Base-by-base conservation (phyloP, 805 yeast species). In the Barnettozyma vustinii region DNA sequence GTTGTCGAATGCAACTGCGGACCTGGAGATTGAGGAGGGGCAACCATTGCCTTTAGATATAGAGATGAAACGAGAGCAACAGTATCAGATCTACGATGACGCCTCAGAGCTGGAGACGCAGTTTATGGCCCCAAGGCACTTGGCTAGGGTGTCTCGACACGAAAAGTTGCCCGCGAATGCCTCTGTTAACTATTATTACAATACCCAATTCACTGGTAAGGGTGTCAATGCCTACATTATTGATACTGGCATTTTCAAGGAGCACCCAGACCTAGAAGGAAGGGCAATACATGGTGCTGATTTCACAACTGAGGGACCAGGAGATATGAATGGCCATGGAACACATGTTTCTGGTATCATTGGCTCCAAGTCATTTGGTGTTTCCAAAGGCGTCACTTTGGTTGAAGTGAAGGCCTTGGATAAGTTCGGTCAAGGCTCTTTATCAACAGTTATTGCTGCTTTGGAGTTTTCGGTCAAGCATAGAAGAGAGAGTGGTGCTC, bases 291-390 rank as follows among this genome's bases (percentile, higher is more conserved):
- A 66, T 50, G 91, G 91, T 0, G 74, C 70, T 8, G 87, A 84
- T 58, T 78, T 82, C 50, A 82, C 88, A 0, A 70, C 69, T 1
- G 79, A 48, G 15, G 50, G 80, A 1, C 60, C 71, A 1, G 88
- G 87, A 7, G 97, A 91, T 62, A 68, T 68, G 9, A 83, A 83
- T 56, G 97, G 97, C 0, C 97, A 90, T 64, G 97, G 96, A 0
- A 89, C 97, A 1, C 97, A 90, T 65, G 96, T 91, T 42, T 96
- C 97, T 0, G 97, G 97, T 3, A 70, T 88, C 10, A 78, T 88
- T 47, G 97, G 92, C 0, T 87, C 96, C 2, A 74, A 69, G 48
- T 79, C 83, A 3, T 90, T 73, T 67, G 97, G 97, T 9, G 94
- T 88, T 4, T 89, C 96, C 15, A 90, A 91, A 63, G 68, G 77